Evolutionary conservation across 345 rosid genomes (phyloP).

Genomic region (Raphanus raphanistrum): DNA sequence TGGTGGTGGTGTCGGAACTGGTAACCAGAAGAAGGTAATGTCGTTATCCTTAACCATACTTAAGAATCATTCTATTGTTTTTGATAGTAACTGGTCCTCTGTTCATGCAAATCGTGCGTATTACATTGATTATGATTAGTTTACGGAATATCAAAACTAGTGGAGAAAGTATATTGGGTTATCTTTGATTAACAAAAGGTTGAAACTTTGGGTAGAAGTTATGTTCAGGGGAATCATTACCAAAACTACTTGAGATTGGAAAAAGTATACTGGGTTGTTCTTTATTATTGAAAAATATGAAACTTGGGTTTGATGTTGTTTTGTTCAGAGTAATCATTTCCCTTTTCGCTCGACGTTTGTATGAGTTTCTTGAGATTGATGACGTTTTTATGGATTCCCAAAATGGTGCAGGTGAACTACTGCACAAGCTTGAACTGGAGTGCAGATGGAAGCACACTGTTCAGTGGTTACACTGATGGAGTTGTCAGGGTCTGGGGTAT

Average conservation of each 20-base stretch:
- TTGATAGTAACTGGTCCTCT: not conserved
- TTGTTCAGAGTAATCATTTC: not conserved
- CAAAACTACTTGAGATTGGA: no score
- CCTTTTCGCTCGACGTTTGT: not conserved
- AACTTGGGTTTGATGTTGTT: not conserved
- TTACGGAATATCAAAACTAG: not conserved
- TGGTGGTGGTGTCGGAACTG: slow-evolving; percentile 50
- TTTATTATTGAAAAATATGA: not conserved
- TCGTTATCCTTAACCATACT: not conserved
- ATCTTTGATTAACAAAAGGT: not conserved
- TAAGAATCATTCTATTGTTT: not conserved
- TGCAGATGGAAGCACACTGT: slow-evolving; percentile 83
- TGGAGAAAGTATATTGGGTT: not conserved
- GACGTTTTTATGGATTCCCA: not conserved
- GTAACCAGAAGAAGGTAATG: slow-evolving; percentile 65
- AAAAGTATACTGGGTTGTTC: no score
- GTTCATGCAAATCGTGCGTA: not conserved
- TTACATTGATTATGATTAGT: not conserved
- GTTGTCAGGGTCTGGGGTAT: slow-evolving; percentile 91
- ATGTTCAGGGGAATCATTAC: no score
- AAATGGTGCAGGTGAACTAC: slow-evolving; percentile 61
- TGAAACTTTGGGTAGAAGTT: not conserved
- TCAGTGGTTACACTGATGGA: slow-evolving; percentile 87
- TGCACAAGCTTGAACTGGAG: slow-evolving; percentile 91
- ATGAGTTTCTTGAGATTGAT: not conserved